Evolutionary conservation across 2,329 filamentous ascomycete genomes (phyloP), one percentile per base, ranked within the genome.

Genomic region (Exophiala lecanii-corni): DNA sequence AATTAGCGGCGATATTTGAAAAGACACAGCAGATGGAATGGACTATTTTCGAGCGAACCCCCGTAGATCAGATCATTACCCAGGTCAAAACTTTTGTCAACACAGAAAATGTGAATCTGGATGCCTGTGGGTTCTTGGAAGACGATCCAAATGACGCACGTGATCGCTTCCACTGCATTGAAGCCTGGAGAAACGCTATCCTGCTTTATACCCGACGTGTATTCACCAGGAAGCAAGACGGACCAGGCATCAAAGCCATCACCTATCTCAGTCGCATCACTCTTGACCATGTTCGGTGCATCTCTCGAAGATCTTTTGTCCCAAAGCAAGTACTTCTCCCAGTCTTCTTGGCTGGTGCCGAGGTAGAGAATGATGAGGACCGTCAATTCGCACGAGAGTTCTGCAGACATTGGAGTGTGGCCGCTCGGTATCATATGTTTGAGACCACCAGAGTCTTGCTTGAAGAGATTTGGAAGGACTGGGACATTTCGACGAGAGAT

Each of bases 241-340:
- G 9, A 10, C 9, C 4, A 20, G 25, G 10, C 9, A n/a, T 40
- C 12, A 53, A 10, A 20, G 51, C 45, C 15, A 35, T 61, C 3
- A 41, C 36, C 10, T 53, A 54, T 15, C 39, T 63, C 4, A 53
- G 56, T 1, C 59, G 62, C 9, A 50, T 48, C n/a, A 59, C 55
- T 1, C 50, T 66, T 30, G 56, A 59, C 26, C 56, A 61, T 47
- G 56, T 60, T n/a, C 43, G 53, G 4, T 57, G 55, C 13, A 63
- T 61, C 39, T 51, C 60, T 6, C 45, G 42, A 10, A 58, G 51
- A 9, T 56, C 53, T 0, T 55, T 60, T 33, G 51, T 60, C 0
- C 62, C 65, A 43, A 66, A 66, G 38, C 64, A 66, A 32, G 49
- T 66, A 0, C 55, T 67, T 2, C 53, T 67, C 1, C 63, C 64